These are phyloP conservation scores for Bacterosira constricta DNA, from an alignment of 108 stramenopile genomes.

Conservation along the genomic window DNA sequence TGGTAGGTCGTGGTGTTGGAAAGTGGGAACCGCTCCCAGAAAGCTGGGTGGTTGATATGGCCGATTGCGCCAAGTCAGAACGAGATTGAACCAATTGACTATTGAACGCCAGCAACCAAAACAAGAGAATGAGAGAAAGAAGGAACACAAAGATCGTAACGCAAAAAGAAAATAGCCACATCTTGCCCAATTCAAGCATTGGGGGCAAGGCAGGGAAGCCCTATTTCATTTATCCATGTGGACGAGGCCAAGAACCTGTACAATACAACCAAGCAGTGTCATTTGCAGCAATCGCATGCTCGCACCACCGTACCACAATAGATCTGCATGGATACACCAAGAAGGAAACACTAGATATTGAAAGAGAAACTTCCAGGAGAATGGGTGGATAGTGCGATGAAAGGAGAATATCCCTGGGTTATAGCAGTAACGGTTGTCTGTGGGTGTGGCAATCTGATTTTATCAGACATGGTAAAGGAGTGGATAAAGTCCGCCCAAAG, in stretches of 20 bases:
- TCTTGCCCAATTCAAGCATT: neutral
- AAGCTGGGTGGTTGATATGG: too few relatives aligned
- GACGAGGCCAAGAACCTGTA: conserved; percentile 16
- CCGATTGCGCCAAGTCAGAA: too few relatives aligned
- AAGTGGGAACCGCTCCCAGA: too few relatives aligned
- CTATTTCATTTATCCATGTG: conserved; percentile 9
- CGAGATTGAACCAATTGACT: too few relatives aligned
- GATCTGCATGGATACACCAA: too few relatives aligned
- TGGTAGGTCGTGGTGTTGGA: too few relatives aligned
- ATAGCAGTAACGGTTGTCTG: conserved; percentile 15
- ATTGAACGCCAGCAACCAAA: too few relatives aligned
- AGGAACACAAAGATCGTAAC: neutral
- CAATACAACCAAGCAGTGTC: conserved; percentile 5
- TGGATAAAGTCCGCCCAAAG: conserved; percentile 22
- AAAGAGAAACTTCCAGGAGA: neutral
- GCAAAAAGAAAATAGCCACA: neutral
- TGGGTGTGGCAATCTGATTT: conserved; percentile 22
- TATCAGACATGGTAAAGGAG: conserved; percentile 23
- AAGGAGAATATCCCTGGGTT: conserved; percentile 25
- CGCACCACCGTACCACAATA: too few relatives aligned
- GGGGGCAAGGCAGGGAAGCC: conserved; percentile 23
- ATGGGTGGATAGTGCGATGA: conserved; percentile 17
- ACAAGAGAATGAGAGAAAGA: neutral
- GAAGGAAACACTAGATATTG: conserved; percentile 5
- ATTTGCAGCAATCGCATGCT: neutral